Conservation (phyloP, 2,329 filamentous ascomycete species). For the Botrytis squamosa region DNA sequence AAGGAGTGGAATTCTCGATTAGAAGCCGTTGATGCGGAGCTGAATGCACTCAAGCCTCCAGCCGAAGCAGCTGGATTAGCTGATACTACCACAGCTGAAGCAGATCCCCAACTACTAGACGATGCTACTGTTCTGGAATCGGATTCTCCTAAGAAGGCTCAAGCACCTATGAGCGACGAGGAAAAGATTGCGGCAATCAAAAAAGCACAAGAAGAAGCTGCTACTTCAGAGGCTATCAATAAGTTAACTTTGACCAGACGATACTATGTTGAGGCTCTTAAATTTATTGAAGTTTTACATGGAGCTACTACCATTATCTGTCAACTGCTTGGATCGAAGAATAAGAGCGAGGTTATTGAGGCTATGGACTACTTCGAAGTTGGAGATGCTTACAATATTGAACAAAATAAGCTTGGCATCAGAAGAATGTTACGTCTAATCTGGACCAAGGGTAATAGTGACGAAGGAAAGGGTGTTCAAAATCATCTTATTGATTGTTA, state of each 20-base stretch:
- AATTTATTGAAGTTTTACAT: slow-evolving; percentile 90
- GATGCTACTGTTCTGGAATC: slow-evolving; percentile 79
- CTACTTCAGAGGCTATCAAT: slow-evolving; percentile 82
- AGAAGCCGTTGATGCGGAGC: slow-evolving; percentile 77
- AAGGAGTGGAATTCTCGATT: slow-evolving; percentile 84
- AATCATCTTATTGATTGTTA: slow-evolving; percentile 97
- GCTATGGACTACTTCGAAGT: slow-evolving; percentile 98
- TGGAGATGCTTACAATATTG: slow-evolving; percentile 92
- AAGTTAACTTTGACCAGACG: slow-evolving; percentile 84
- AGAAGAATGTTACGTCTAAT: slow-evolving; percentile 94
- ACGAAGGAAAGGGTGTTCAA: slow-evolving; percentile 97
- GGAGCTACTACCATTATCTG: slow-evolving; percentile 76
- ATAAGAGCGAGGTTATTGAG: slow-evolving; percentile 98
- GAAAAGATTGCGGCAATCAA: slow-evolving; percentile 70
- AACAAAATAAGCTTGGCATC: slow-evolving; percentile 89
- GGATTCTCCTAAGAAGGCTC: slow-evolving; percentile 59
- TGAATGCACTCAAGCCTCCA: slow-evolving; percentile 79
- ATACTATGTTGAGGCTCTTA: slow-evolving; percentile 90
- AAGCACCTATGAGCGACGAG: slow-evolving; percentile 69
- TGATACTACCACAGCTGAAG: slow-evolving; percentile 58
- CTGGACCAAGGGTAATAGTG: slow-evolving; percentile 99
- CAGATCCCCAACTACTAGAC: slow-evolving; percentile 77
- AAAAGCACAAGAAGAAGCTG: slow-evolving; percentile 82
- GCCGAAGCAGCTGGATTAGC: slow-evolving; percentile 70
- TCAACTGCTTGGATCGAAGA: slow-evolving; percentile 87